Evolutionary conservation across 805 yeast genomes (phyloP), one percentile per base, ranked within the genome.

Genomic region (Starmerella floricola): DNA sequence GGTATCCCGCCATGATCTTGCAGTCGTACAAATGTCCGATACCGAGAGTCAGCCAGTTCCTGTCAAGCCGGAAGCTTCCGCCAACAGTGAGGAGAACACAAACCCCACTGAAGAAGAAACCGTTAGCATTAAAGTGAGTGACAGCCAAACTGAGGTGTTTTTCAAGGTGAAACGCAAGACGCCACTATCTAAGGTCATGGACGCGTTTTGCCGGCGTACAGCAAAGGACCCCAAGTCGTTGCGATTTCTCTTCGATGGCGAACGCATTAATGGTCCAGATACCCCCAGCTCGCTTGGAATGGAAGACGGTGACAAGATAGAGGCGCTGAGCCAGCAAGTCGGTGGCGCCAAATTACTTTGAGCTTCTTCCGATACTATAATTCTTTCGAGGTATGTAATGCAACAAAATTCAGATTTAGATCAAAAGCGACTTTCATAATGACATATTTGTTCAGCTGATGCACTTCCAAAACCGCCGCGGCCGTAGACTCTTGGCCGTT

Each of bases 171-270:
- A 87, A 68, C 74, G 83, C 65, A 72, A 87, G 31, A 91, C 98
- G 4, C 94, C 88, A 36, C 73, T 91, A 69, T 82, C 76, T 63
- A 82, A 95, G 66, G 76, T 91, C 56, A 88, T 91, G 86, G 97
- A 88, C 58, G 95, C 96, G 11, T 91, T 88, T 62, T 93, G 97
- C 62, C 87, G 87, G 66, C 82, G 98, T 69, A 95, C 88, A 59
- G 97, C 97, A 34, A 88, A 88, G 62, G 76, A 80, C 50, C 66
- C 80, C 58, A 76, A 73, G 53, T 75, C 88, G 39, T 68, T 91
- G 61, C 76, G 97, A 62, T 91, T 91, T 62, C 69, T 91, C 57
- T 79, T 79, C 59, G 99, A 91, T 52, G 99, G 99, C 50, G 81
- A 85, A 53, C 77, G 97, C 59, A 78, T 91, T 46, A 71, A 73